Evolutionary conservation across 179 eudicot genomes (phyloP).

Genomic region (Beta macrorhiza): DNA sequence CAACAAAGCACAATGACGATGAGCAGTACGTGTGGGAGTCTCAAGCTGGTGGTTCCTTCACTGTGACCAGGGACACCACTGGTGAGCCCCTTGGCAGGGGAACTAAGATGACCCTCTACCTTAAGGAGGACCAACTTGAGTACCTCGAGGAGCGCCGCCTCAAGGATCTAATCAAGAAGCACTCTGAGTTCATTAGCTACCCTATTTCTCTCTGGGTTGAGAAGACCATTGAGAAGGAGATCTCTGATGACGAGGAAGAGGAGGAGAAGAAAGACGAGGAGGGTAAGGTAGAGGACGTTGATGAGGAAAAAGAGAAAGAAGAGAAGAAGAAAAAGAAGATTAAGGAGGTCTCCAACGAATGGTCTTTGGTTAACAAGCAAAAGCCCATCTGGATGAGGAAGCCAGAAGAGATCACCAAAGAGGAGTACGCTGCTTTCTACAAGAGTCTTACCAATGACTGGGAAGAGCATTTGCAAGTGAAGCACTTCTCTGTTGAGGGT

Average conservation of each 20-base stretch:
- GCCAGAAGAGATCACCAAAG: conserved; percentile 79
- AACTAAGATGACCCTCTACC: conserved; percentile 63
- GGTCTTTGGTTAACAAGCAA: conserved; percentile 71
- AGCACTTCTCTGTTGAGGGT: conserved; percentile 89
- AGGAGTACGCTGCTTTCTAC: conserved; percentile 85
- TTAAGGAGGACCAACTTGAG: conserved; percentile 88
- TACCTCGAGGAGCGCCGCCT: conserved; percentile 81
- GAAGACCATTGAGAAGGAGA: conserved; percentile 86
- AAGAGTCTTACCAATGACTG: conserved; percentile 82
- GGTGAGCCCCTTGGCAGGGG: conserved; percentile 81
- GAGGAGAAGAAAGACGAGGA: conserved; percentile 83
- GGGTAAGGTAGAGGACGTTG: conserved; percentile 82
- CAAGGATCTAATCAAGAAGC: conserved; percentile 80
- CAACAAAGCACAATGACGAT: conserved; percentile 82
- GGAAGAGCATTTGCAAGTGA: conserved; percentile 87
- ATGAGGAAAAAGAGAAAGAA: conserved; percentile 80
- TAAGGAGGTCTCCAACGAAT: conserved; percentile 77
- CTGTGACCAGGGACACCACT: conserved; percentile 67
- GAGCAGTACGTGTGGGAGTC: conserved; percentile 87
- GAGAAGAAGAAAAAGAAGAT: conserved; percentile 85
- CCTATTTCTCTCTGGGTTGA: conserved; percentile 82
- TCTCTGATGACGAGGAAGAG: conserved; percentile 83
- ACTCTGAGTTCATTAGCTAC: conserved; percentile 85
- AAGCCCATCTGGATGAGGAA: conserved; percentile 93
- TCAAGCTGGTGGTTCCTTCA: conserved; percentile 90